phyloP scores from a whole-genome alignment of 129 eudicot species.

The Helianthus annuus region HanXRQr2.0-SUNRISE NC_035448.2:5509697-5510196 shows the following conservation, averaged over 20 bases:
- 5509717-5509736: slow-evolving; percentile 69
- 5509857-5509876: slow-evolving; percentile 48
- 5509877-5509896: slow-evolving; percentile 39
- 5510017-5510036: slow-evolving; percentile 70
- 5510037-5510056: slow-evolving; percentile 74
- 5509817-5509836: slow-evolving; percentile 71
- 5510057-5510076: slow-evolving; percentile 90
- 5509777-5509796: slow-evolving; percentile 52
- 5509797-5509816: slow-evolving; percentile 68
- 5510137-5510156: slow-evolving; percentile 96
- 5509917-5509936: slow-evolving; percentile 56
- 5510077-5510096: slow-evolving; percentile 59
- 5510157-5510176: slow-evolving; percentile 73
- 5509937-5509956: slow-evolving; percentile 94
- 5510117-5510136: slow-evolving; percentile 79
- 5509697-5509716: slow-evolving; percentile 62
- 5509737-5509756: slow-evolving; percentile 59
- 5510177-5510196: slow-evolving; percentile 78
- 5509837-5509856: slow-evolving; percentile 51
- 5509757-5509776: slow-evolving; percentile 85
- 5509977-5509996: slow-evolving; percentile 89
- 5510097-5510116: slow-evolving; percentile 55
- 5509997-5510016: slow-evolving; percentile 85
- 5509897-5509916: slow-evolving; percentile 44
- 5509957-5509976: slow-evolving; percentile 98